Base-by-base conservation (phyloP, 108 stramenopile genomes). In the Schizochytrium sp. region DNA sequence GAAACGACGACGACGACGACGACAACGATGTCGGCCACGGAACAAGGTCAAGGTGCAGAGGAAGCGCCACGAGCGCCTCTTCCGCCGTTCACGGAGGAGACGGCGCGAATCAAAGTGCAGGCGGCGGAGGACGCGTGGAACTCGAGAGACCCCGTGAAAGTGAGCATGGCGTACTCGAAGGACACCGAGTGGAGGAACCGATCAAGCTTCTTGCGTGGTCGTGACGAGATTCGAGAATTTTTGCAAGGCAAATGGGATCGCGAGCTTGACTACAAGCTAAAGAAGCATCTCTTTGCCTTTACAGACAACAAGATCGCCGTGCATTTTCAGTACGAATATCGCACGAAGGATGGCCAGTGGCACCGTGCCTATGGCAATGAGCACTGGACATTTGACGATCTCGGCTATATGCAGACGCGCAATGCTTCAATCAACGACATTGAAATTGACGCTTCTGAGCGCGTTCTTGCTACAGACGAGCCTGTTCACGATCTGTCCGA, bases 81-180 rank as follows among this genome's bases (percentile, higher is more conserved):
- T 29, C 95, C 95, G 16, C 95, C 95, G 25, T 95, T 94, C 91
- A 93, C 93, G 21, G 57, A 57, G 28, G 94, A 95, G 88, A 93
- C 91, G 16, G 95, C 95, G 4, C 58, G 92, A n/a, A 23, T 93
- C 60, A 95, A 95, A 91, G 92, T 91, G 5, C 92, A 93, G 34
- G 89, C 91, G 43, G 95, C 95, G 12, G 94, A 95, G 72, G 94
- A 94, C 72, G 95, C 94, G 23, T 95, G 95, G 95, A 95, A 95
- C 72, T 91, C 63, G 43, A 60, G 91, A 6, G 92, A 95, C 57
- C 94, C 94, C 21, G 91, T 53, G 45, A 87, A 69, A 43, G 94
- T 95, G n/a, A 69, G 91, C 21, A 58, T 93, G 91, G 92, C 92
- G 10, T 92, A 95, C 92, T 92, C 94, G n/a, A 28, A 60, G 12